Evolutionary conservation across 2,329 filamentous ascomycete genomes (phyloP), one percentile per base, ranked within the genome.

Genomic region (Cryphonectria parasitica): DNA sequence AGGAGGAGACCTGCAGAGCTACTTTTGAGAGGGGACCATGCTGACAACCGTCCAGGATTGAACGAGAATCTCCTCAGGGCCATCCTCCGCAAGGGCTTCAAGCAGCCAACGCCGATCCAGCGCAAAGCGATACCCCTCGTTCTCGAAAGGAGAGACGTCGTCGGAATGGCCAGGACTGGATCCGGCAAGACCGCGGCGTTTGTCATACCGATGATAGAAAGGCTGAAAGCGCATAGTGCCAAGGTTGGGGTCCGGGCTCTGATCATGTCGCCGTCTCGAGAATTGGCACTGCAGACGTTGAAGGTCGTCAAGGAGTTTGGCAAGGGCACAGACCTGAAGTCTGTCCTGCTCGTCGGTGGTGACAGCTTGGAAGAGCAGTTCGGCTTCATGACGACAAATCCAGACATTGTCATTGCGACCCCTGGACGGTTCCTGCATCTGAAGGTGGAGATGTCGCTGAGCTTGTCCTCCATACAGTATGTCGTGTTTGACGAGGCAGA

Each of bases 131-230:
- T 99, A 64, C 97, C 96, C 4, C 85, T 98, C 69, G 90, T 99
- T 69, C 85, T 98, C 75, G 92, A 97, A 73, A 89, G 92, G 68
- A 93, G 94, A 82, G 96, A 99, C 86, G 93, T 98, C n/a, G 95
- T 99, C 34, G 97, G 95, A 75, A 99, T 99, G 96, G 96, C 96
- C 10, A 88, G 97, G 75, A 99, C 97, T n/a, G 96, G 96, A 79
- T 98, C 95, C 28, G 96, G 96, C 83, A 99, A 99, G 85, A 99
- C 97, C 0, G 96, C 95, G 0, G 96, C 96, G 31, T 99, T 99
- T 80, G 94, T 98, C 36, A 97, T 99, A 74, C 96, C 96, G 60
- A 97, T 99, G 95, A 94, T 99, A 72, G 94, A 99, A 83, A 92
- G 91, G 74, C 84, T 99, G 72, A 97, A 95, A 80, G 88, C 89